Evolutionary conservation across 345 rosid species (phyloP).

Genomic region (Turnera subulata): DNA sequence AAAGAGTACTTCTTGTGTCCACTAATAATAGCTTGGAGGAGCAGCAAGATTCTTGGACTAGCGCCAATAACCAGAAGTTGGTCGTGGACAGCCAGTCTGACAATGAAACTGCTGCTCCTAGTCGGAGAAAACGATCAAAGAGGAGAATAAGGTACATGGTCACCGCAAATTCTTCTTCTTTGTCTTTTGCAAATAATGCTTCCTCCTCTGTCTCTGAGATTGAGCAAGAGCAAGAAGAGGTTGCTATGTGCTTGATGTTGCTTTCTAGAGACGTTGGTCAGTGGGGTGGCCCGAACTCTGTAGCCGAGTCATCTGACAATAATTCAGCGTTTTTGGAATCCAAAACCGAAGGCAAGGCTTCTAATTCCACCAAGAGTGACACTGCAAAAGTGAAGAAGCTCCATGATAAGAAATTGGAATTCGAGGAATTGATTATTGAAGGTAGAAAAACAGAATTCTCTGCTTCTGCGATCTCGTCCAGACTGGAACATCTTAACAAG

Average conservation of each 20-base stretch:
- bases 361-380: conserved; percentile 1
- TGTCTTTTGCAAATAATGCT: conserved; percentile 30
- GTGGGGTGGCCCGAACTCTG: conserved; percentile 27
- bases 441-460: conserved; percentile 12
- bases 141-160: conserved; percentile 37
- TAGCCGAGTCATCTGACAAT: conserved; percentile 43
- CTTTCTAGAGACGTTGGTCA: conserved; percentile 50
- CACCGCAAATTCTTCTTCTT: conserved; percentile 38
- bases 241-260: conserved; percentile 61
- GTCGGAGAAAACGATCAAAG: conserved; percentile 37
- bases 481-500: conserved; percentile 11
- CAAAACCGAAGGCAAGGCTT: conserved; percentile 16
- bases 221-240: conserved; percentile 58
- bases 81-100: conserved; percentile 42
- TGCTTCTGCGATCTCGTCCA: conserved; percentile 20
- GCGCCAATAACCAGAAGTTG: conserved; percentile 22
- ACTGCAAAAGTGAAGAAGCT: conserved; percentile 14
- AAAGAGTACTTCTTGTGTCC: conserved; percentile 3
- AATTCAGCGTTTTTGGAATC: conserved; percentile 27
- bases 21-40: conserved; percentile 23
- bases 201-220: conserved; percentile 45
- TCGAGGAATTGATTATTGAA: conserved; percentile 2
- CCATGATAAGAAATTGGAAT: conserved; percentile 13
- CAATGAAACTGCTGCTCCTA: conserved; percentile 34
- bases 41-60: conserved; percentile 37